Conservation (phyloP, 805 yeast species). For the Huiozyma naganishii region DNA sequence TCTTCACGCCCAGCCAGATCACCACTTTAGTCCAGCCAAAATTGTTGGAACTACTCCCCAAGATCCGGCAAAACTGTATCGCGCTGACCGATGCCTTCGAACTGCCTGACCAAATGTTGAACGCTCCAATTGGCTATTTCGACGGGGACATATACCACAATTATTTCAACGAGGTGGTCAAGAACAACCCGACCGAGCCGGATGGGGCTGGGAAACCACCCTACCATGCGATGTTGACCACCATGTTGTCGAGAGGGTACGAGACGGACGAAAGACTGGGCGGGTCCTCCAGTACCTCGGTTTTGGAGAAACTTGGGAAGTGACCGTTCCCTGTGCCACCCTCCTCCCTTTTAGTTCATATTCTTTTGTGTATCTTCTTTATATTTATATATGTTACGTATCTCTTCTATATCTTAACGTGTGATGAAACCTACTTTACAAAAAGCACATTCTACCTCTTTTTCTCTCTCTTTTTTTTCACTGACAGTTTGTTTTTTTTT, state of each 20-base stretch:
- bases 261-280: slow-evolving; percentile 30
- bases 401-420: too few relatives aligned
- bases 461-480: too few relatives aligned
- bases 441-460: too few relatives aligned
- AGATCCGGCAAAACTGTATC: slow-evolving; percentile 57
- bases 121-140: slow-evolving; percentile 71
- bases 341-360: neutral
- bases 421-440: too few relatives aligned
- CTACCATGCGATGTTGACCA: slow-evolving; percentile 27
- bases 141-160: slow-evolving; percentile 78
- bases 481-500: too few relatives aligned
- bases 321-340: slow-evolving; percentile 2
- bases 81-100: slow-evolving; percentile 78
- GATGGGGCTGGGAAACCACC: slow-evolving; percentile 43
- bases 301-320: slow-evolving; percentile 24
- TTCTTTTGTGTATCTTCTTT: neutral
- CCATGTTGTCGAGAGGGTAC: slow-evolving; percentile 31
- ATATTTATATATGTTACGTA: neutral
- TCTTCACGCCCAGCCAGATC: slow-evolving; percentile 41
- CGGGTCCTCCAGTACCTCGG: slow-evolving; percentile 22
- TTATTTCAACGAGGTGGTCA: slow-evolving; percentile 52
- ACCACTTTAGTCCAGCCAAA: slow-evolving; percentile 32
- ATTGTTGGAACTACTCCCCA: slow-evolving; percentile 37
- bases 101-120: slow-evolving; percentile 68
- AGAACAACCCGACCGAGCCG: slow-evolving; percentile 41